Base-by-base conservation (phyloP, 176 grass and related monocot species). In the Urochloa ruziziensis region DNA sequence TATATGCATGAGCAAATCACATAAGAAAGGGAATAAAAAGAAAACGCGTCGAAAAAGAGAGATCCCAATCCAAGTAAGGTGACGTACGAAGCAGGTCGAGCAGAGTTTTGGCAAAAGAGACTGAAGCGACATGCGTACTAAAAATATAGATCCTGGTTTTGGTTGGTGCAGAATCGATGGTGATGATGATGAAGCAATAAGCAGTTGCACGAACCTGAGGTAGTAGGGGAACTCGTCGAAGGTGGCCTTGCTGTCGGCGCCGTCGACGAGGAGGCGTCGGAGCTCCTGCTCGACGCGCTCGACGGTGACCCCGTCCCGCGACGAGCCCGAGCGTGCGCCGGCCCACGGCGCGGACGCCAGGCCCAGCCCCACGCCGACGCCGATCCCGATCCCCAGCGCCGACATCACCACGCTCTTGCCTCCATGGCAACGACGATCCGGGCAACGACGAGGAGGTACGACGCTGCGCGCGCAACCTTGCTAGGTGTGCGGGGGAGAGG, bases 171-270 rank as follows among this genome's bases (percentile, higher is more conserved):
- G 42, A 9, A 47, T 18, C 7, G 13, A 29, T 28, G 1, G 42
- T 2, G 42, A 44, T 10, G 42, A n/a, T n/a, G n/a, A n/a, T n/a
- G n/a, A n/a, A n/a, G n/a, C n/a, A n/a, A n/a, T n/a, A n/a, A n/a
- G n/a, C n/a, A n/a, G n/a, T n/a, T n/a, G 15, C 29, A 17, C 4
- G 2, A 11, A 94, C 94, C 92, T 94, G 83, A 97, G 90, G 79
- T 97, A 92, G 74, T 94, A 97, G 5, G 94, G 95, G 73, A 97
- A 97, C 78, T 94, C 90, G 51, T 97, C 92, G 66, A 97, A 97
- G 81, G 92, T 94, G 85, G 91, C 92, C 84, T 91, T 92, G 80
- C 88, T 82, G 1, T 89, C 84, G 62, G 57, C 64, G 67, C 68
- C 87, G 78, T 97, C 90, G 78, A 66, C 48, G 17, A 94, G 33